These are phyloP conservation scores for Pseudocercospora fijiensis DNA, from an alignment of 2,329 filamentous ascomycete species.

Conservation along the genomic window DNA sequence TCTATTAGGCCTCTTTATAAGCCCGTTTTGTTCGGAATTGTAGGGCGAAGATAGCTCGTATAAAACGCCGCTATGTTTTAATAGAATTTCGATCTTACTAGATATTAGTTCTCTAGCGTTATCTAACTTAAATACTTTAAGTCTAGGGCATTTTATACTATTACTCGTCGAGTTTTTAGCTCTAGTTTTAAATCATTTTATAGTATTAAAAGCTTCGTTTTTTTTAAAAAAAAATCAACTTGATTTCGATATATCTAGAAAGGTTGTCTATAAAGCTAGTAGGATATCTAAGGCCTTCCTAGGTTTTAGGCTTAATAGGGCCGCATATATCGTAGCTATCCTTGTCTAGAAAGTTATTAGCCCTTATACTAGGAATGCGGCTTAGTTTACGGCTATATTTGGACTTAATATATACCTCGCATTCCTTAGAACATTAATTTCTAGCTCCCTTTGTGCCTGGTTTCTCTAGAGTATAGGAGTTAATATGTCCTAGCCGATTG, in stretches of 20 bases:
- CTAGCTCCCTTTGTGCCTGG: no score
- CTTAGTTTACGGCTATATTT: no score
- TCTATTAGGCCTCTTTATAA: slow-evolving; percentile 16
- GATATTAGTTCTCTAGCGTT: slow-evolving; percentile 12
- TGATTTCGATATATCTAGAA: slow-evolving; percentile 13
- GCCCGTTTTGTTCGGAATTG: slow-evolving; percentile 10
- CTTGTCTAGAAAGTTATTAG: no score
- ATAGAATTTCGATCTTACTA: slow-evolving; percentile 8
- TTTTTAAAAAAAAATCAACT: slow-evolving; percentile 13
- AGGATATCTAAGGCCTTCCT: background rate
- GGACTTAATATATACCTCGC: no score
- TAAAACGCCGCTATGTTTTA: slow-evolving; percentile 5
- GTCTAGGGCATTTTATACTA: slow-evolving; percentile 10
- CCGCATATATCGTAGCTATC: no score
- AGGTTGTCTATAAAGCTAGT: slow-evolving; percentile 17
- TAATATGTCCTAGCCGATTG: no score
- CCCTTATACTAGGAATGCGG: no score
- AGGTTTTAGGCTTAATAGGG: no score
- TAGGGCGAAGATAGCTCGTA: slow-evolving; percentile 1
- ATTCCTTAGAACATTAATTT: no score
- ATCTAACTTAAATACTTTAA: slow-evolving; percentile 16
- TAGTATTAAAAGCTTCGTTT: background rate
- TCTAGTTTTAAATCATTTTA: no score
- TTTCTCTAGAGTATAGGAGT: no score
- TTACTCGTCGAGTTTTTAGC: slow-evolving; percentile 1